Evolutionary conservation across 75 land plant genomes (phyloP), one percentile per base, ranked within the genome.

Genomic region (Pseudotsuga menziesii): DNA sequence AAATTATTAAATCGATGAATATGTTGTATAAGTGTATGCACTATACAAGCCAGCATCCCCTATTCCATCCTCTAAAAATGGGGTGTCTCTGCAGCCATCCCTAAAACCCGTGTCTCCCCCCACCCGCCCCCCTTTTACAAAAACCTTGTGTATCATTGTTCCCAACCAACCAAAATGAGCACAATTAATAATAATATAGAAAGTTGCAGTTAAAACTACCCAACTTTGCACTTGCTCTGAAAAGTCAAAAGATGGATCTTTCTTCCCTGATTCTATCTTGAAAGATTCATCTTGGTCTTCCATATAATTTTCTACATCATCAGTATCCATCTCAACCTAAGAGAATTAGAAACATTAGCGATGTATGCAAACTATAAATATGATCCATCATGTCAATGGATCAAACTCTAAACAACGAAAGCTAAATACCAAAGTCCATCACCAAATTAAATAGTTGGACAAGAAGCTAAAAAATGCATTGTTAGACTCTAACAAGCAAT

Each of bases 191-290:
- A 39, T 20, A 25, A 36, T 26, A 77, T 23, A 29, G 26, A 77
- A 36, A 29, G 25, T 6, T 44, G 41, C 9, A 41, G 25, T 20
- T 69, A 4, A 64, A 64, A 64, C 35, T 32, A 69, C 72, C 20
- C 39, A 69, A 69, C 9, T 69, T 41, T 69, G 23, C 72, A 48
- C 54, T 48, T 9, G 54, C 54, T 19, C 23, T 9, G 52, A 39
- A 69, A 69, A 69, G 13, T 69, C 72, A 41, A 52, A 69, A 69
- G 52, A 52, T 39, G 48, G 27, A 64, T 32, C 39, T 62, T 27
- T 27, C 27, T 71, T 54, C 20, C 16, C 67, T 23, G 29, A 25
- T 20, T 57, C 75, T 67, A 29, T 22, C 14, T 15, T 41, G 19
- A 11, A 23, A 23, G 19, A 32, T 27, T 52, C 61, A 16, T 67